Evolutionary conservation across 2,329 filamentous ascomycete genomes (phyloP), one percentile per base, ranked within the genome.

Genomic region (Graphilbum sp.): DNA sequence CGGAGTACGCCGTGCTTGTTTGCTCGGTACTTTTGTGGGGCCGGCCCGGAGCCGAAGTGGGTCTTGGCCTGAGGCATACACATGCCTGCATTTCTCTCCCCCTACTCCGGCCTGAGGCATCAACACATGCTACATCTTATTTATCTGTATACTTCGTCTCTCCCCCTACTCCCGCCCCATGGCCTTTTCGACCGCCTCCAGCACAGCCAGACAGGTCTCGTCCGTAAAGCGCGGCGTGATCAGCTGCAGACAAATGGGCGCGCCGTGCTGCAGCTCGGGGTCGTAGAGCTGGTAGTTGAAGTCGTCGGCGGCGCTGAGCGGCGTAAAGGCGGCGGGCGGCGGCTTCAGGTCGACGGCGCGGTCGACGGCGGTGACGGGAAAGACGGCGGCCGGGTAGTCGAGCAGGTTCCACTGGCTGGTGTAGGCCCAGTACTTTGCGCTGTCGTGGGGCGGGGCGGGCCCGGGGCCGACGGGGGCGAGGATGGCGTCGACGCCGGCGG

Each of bases 321-420:
- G 37, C 24, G 17, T 18, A 21, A 40, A 44, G 12, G 25, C 13
- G 16, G 16, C 10, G 13, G 21, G 17, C 4, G 4, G 4, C 15
- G 38, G 32, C 17, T 41, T 39, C 15, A 29, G 23, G 6, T 25
- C 16, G 1, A 31, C 25, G 29, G 35, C 29, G 17, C 37, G 30
- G 5, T 38, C 36, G 7, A 68, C 63, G 10, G 52, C 52, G 0
- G 67, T 69, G n/a, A 63, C 64, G 0, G 73, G 72, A 16, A 78
- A 55, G 0, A 67, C 63, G 7, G 72, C 51, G 1, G 70, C 64
- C 0, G 69, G 59, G 45, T 77, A 78, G 47, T 79, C 73, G 5
- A 40, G 38, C 10, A 40, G 21, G 23, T 40, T 40, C 38, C 38
- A 40, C 11, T 33, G 20, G 15, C 17, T 10, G 2, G 38, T 27